Evolutionary conservation across 2,329 filamentous ascomycete species (phyloP).

Genomic region (Trichoderma harzianum): DNA sequence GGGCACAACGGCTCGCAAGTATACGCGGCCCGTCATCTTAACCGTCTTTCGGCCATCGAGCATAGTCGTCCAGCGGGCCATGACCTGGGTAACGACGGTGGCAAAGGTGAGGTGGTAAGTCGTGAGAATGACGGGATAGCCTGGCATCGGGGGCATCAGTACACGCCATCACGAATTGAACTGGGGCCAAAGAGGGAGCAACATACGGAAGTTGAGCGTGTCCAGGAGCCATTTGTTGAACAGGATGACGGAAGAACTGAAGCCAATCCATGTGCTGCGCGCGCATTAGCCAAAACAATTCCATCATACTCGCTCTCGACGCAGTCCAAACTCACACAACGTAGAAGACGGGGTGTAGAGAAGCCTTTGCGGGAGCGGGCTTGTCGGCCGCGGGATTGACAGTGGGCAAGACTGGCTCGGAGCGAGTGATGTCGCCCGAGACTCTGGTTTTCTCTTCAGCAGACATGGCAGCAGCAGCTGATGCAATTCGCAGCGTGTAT

Average conservation of each 20-base stretch:
- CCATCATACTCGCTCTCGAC: neutral
- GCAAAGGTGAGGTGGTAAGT: slow-evolving; percentile 96
- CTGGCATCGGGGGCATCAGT: slow-evolving; percentile 37
- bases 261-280: slow-evolving; percentile 78
- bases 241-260: slow-evolving; percentile 91
- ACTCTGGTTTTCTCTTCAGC: slow-evolving; percentile 76
- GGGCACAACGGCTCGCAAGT: slow-evolving; percentile 87
- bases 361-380: slow-evolving; percentile 58
- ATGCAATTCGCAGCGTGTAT: neutral
- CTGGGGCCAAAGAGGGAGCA: neutral
- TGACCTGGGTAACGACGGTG: slow-evolving; percentile 87
- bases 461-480: slow-evolving; percentile 30
- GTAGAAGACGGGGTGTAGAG: slow-evolving; percentile 81
- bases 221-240: slow-evolving; percentile 99
- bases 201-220: slow-evolving; percentile 68
- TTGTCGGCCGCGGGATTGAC: slow-evolving; percentile 76
- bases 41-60: slow-evolving; percentile 94
- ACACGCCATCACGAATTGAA: neutral
- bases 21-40: slow-evolving; percentile 94
- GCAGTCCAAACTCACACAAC: slow-evolving; percentile 55
- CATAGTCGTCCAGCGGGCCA: slow-evolving; percentile 83
- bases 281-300: neutral
- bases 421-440: slow-evolving; percentile 71
- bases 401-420: slow-evolving; percentile 70
- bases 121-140: slow-evolving; percentile 76